phyloP scores from a whole-genome alignment of 2,329 filamentous ascomycete genomes.

The Grosmannia penicillata region DNA sequence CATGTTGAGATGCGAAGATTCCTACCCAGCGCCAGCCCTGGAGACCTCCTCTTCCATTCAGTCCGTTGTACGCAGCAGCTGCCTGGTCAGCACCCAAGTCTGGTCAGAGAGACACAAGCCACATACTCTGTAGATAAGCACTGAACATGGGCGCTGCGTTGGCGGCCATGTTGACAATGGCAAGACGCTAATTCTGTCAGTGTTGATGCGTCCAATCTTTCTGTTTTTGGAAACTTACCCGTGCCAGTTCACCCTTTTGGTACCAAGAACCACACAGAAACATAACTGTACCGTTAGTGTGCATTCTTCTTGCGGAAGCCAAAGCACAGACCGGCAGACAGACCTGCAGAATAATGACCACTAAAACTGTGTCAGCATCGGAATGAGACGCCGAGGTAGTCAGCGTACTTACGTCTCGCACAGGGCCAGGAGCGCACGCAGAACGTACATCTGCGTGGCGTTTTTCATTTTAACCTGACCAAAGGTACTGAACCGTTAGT shows the following conservation, averaged over 20 bases:
- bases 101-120: no score
- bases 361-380: conserved; percentile 1
- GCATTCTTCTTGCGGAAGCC: background rate
- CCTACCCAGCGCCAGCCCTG: conserved; percentile 30
- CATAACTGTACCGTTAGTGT: background rate
- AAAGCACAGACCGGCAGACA: background rate
- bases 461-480: conserved; percentile 6
- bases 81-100: background rate
- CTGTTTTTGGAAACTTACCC: background rate
- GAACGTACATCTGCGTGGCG: conserved; percentile 7
- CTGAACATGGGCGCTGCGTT: conserved; percentile 14
- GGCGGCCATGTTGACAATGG: conserved; percentile 6
- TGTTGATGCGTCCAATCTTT: background rate
- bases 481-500: conserved; percentile 6
- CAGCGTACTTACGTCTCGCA: conserved; percentile 7
- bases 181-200: conserved; percentile 4
- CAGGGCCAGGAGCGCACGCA: conserved; percentile 4
- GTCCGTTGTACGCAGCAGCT: conserved; percentile 28
- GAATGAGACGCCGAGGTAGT: background rate
- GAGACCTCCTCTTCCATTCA: conserved; percentile 30
- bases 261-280: conserved; percentile 9
- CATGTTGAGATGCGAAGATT: background rate
- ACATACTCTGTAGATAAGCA: conserved; percentile 16
- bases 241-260: conserved; percentile 5
- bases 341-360: conserved; percentile 8